Evolutionary conservation across 768 basidiomycete genomes (phyloP), one percentile per base, ranked within the genome.

Genomic region (Phlebiopsis gigantea): DNA sequence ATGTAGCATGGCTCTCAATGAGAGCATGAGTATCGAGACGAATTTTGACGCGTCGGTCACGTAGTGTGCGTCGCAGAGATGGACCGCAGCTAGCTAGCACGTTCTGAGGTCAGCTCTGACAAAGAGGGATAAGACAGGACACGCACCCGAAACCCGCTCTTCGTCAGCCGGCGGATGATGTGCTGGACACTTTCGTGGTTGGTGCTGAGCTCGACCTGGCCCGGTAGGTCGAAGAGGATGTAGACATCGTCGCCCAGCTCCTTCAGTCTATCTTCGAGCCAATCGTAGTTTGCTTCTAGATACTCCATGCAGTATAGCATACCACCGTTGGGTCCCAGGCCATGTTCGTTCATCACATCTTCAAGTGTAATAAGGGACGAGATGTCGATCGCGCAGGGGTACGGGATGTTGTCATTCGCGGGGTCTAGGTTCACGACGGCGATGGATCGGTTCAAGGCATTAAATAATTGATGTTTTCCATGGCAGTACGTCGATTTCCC

Each of bases 271-370:
- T 79, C 81, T 70, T 90, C 83, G 9, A 96, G 77, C 86, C 89
- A 89, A n/a, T 98, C 97, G 61, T 85, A 84, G 70, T 98, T 98
- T n/a, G 78, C 84, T 64, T 98, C 95, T 9, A 99, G 80, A 65
- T 98, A 97, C 67, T 98, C 95, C 81, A 97, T 89, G 67, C 93
- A 96, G 65, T 93, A 98, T 25, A 98, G 72, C 87, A 98, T 91
- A 5, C 83, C 96, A 14, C 97, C 97, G 63, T 99, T 99, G 0
- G 97, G 97, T 0, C 97, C 97, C n/a, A 99, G 78, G 0, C 83
- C 82, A 63, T 88, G 82, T 52, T 85, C 82, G 12, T 83, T 71
- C 95, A 98, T 97, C 17, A 83, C 93, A 63, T 93, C 88, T 75
- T n/a, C 34, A 98, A 82, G 0, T 10, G 88, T 93, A 68, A 99